Percentiles rank a stretch among this genome's conserved stretches.
Evolutionary conservation across 2,329 filamentous ascomycete species (phyloP).

Genomic region (Tolypocladium ovalisporum): DNA sequence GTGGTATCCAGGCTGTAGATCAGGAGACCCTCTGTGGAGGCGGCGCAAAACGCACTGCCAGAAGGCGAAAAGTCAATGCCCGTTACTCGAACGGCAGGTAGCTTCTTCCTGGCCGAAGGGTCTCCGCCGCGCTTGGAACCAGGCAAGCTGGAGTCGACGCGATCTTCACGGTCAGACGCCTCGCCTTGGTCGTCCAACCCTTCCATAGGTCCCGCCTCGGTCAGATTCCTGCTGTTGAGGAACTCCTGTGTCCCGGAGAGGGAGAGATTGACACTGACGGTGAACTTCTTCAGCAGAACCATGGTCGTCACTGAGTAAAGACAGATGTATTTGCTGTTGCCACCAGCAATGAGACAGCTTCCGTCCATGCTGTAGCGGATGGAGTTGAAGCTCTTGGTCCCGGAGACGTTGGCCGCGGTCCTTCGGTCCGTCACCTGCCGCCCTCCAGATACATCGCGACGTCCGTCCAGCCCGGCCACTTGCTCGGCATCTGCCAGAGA

Average conservation of each 20-base stretch:
- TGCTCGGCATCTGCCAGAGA: constrained; percentile 80
- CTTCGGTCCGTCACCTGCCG: constrained; percentile 79
- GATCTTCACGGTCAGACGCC: constrained; percentile 77
- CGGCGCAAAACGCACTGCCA: constrained; percentile 84
- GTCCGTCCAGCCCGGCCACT: constrained; percentile 74
- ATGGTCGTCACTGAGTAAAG: constrained; percentile 91
- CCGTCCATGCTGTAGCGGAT: constrained; percentile 90
- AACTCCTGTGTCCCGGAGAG: constrained; percentile 95
- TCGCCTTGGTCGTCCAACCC: constrained; percentile 85
- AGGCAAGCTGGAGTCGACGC: constrained; percentile 68
- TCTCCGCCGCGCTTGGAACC: constrained; percentile 79
- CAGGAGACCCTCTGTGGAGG: constrained; percentile 85
- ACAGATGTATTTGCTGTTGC: constrained; percentile 98
- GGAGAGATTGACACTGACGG: constrained; percentile 90
- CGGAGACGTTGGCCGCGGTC: constrained; percentile 81
- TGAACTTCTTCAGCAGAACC: constrained; percentile 87
- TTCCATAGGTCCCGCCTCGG: constrained; percentile 74
- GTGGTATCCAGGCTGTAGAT: constrained; percentile 84
- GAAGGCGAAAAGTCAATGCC: constrained; percentile 81
- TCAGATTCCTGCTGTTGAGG: constrained; percentile 83
- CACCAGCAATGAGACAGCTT: constrained; percentile 77
- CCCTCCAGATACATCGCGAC: constrained; percentile 85
- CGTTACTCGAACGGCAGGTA: constrained; percentile 75
- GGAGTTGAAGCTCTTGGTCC: constrained; percentile 81
- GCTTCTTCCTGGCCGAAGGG: constrained; percentile 63